Conservation (phyloP, 257 asterid species). For the Petrea volubilis region DNA sequence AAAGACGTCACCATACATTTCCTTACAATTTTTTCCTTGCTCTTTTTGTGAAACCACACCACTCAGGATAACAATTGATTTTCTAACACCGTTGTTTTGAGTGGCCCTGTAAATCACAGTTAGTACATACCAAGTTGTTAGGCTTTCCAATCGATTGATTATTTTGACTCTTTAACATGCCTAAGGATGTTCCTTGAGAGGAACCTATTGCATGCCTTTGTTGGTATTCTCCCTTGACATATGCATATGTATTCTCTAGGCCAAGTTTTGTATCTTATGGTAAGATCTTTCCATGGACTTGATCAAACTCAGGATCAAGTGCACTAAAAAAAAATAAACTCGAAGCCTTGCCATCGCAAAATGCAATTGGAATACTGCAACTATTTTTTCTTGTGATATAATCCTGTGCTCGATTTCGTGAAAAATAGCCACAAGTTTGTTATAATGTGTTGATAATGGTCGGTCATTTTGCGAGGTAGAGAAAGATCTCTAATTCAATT, state of each 20-base stretch:
- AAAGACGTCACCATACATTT: not conserved
- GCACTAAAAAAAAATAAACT: conserved; percentile 20
- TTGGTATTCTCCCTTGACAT: conserved; percentile 1
- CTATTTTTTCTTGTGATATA: not conserved
- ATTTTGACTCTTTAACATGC: not conserved
- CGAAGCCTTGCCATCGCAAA: not conserved
- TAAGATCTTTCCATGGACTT: conserved; percentile 19
- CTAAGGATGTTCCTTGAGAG: no score
- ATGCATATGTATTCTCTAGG: not conserved
- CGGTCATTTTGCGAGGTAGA: not conserved
- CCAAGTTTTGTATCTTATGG: conserved; percentile 10
- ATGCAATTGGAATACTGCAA: not conserved
- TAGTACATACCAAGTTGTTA: not conserved
- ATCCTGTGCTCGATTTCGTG: not conserved
- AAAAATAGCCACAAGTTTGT: not conserved
- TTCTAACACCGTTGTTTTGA: not conserved
- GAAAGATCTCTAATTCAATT: no score
- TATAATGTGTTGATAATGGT: not conserved
- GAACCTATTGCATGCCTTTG: conserved; percentile 8
- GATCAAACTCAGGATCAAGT: conserved; percentile 20
- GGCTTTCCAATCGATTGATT: not conserved
- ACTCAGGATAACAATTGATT: conserved; percentile 10
- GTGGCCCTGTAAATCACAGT: not conserved
- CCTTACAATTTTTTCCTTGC: not conserved
- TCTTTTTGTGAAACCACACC: conserved; percentile 18